Evolutionary conservation across 805 yeast species (phyloP), one percentile per base, ranked within the genome.

Genomic region (Ogataea nonfermentans): DNA sequence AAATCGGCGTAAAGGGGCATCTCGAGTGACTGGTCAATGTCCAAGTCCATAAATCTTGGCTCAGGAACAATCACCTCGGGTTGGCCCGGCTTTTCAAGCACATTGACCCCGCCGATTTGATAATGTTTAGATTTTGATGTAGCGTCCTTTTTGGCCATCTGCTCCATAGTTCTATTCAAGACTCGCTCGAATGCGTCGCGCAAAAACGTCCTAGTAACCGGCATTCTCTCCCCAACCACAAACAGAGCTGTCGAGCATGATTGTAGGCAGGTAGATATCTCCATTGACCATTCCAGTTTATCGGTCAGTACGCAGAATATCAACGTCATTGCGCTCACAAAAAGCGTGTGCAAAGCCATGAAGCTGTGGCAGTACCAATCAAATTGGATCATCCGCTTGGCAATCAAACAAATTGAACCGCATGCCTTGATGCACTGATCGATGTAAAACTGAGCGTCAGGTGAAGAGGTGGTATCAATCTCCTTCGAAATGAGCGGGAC

Each of bases 141-240:
- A 2, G 42, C 10, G 7, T 29, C 36, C 24, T 45, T 43, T 16
- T 35, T 40, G 13, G 42, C 23, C 46, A 52, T 41, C 35, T 47
- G 47, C 13, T 49, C 51, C 31, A 53, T 32, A 10, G 55, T 51
- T 30, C 40, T 43, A 28, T 27, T 34, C 19, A 54, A 37, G 2
- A 54, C 30, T 19, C 44, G 41, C 28, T 54, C 59, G 37, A 43
- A 54, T 6, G 49, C 48, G 41, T 54, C 59, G 20, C 56, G 29
- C 4, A 53, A 13, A 12, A 34, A 37, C 7, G 42, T 32, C 24
- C 44, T 51, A 4, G 57, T 54, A 16, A 40, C 39, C 7, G 59
- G 59, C 43, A 54, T 42, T 8, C 56, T 40, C 29, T 54, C 59
- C 12, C 55, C 57, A 31, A 47, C 49, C 13, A 51, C 55, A 38